Conservation (phyloP, 257 asterid genomes). For the Ehretia macrophylla region DNA sequence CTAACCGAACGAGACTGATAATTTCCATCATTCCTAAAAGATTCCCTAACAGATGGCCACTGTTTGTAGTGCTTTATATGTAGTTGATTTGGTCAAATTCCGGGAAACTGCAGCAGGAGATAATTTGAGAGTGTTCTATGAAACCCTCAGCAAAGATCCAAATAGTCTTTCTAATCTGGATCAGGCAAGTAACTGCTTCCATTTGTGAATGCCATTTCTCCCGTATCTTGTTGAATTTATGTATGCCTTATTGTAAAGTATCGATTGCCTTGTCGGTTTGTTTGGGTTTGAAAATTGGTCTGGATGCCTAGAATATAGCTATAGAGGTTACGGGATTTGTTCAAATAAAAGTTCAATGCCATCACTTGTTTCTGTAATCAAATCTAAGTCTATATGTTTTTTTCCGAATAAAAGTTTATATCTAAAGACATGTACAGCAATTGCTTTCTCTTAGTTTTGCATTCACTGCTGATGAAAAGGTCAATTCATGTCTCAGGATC, state of each 20-base stretch:
- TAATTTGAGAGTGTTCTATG: conserved; percentile 85
- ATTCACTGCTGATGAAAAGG: conserved; percentile 15
- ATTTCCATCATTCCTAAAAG: neutral
- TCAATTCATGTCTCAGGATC: conserved; percentile 56
- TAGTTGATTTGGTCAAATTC: conserved; percentile 85
- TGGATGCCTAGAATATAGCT: no score
- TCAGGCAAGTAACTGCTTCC: conserved; percentile 54
- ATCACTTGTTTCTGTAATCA: no score
- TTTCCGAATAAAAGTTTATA: no score
- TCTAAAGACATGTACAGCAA: neutral
- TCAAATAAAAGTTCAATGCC: no score
- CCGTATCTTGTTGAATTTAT: neutral
- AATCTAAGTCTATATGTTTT: no score
- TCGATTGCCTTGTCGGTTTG: no score
- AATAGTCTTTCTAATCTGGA: conserved; percentile 97
- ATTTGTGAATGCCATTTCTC: neutral
- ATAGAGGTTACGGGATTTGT: no score
- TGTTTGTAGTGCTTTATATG: conserved; percentile 81
- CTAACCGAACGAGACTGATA: conserved; percentile 4
- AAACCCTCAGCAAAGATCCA: conserved; percentile 98
- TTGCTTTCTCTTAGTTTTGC: neutral
- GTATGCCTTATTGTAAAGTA: neutral
- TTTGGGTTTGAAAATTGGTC: no score
- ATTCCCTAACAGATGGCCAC: conserved; percentile 19
- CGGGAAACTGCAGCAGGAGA: conserved; percentile 99